Conservation (phyloP, 2,329 filamentous ascomycete species). For the Alternaria sp. region DNA sequence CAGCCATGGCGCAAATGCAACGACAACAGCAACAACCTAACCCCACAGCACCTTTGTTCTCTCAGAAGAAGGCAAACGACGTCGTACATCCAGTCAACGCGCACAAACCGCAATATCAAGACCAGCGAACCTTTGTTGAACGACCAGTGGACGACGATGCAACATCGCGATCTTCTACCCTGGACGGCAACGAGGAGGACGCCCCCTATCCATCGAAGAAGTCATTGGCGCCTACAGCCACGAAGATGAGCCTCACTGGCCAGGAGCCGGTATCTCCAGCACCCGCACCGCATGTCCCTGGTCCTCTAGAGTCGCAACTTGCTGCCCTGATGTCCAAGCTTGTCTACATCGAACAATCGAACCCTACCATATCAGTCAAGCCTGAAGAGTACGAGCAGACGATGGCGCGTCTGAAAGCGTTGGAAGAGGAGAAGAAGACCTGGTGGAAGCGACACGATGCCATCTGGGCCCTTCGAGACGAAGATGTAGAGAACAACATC, state of each 20-base stretch:
- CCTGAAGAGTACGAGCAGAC: constrained; percentile 47
- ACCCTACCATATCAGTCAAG: constrained; percentile 44
- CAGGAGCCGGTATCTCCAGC: constrained; percentile 27
- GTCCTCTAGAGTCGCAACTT: constrained; percentile 46
- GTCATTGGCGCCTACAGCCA: constrained; percentile 27
- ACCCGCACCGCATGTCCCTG: constrained; percentile 36
- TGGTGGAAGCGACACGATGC: constrained; percentile 48
- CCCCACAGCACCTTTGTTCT: constrained; percentile 26
- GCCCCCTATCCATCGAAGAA: constrained; percentile 40
- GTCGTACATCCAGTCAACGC: constrained; percentile 17
- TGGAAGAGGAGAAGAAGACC: constrained; percentile 48
- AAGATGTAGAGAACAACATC: constrained; percentile 53
- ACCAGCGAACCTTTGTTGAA: constrained; percentile 14
- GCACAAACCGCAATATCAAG: constrained; percentile 16
- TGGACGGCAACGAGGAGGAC: constrained; percentile 42
- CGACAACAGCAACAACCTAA: constrained; percentile 22
- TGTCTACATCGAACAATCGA: constrained; percentile 42
- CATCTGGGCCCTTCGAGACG: constrained; percentile 51
- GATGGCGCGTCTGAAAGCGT: constrained; percentile 35
- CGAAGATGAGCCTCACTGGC: constrained; percentile 7
- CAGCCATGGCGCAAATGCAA: constrained; percentile 36
- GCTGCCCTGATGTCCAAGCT: constrained; percentile 48
- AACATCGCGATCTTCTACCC: constrained; percentile 41
- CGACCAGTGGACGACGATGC: constrained; percentile 39
- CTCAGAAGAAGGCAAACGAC: constrained; percentile 32